A percentile compares a stretch with the other conserved stretches of the same genome.
Conservation (phyloP, 225 moss, liverwort and hornwort species). For the Physcomitrellopsis africana region DNA sequence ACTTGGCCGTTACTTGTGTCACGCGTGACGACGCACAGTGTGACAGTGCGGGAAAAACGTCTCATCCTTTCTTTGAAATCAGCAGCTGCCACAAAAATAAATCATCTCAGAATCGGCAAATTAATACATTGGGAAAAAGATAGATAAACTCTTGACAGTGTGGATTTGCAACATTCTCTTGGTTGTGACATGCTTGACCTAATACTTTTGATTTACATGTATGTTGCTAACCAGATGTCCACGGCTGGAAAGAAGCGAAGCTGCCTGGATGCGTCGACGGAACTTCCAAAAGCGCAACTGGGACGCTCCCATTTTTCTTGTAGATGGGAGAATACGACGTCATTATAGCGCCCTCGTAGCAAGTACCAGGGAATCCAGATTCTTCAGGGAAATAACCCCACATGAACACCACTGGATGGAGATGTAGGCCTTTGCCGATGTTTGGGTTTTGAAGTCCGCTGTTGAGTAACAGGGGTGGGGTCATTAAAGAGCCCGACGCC, state of each 20-base stretch:
- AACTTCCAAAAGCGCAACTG: slow-evolving; percentile 59
- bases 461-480: slow-evolving; percentile 50
- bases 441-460: slow-evolving; percentile 50
- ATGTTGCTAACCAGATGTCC: slow-evolving; percentile 53
- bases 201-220: background rate
- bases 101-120: too few species aligned
- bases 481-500: slow-evolving; percentile 47
- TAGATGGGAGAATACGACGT: slow-evolving; percentile 47
- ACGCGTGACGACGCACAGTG: slow-evolving; percentile 61
- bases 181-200: too few species aligned
- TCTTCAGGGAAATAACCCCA: slow-evolving; percentile 59
- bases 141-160: too few species aligned
- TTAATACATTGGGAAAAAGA: too few species aligned
- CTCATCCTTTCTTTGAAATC: slow-evolving; percentile 75
- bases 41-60: slow-evolving; percentile 64
- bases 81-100: slow-evolving; percentile 31
- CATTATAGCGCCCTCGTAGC: slow-evolving; percentile 60
- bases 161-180: too few species aligned
- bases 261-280: slow-evolving; percentile 67
- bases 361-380: slow-evolving; percentile 29
- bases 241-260: slow-evolving; percentile 62
- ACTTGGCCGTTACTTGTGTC: slow-evolving; percentile 68
- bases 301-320: slow-evolving; percentile 35
- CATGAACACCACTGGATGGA: slow-evolving; percentile 54
- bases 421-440: slow-evolving; percentile 54